Evolutionary conservation across 768 basidiomycete species (phyloP).

Genomic region (Rhodotorula babjevae): DNA sequence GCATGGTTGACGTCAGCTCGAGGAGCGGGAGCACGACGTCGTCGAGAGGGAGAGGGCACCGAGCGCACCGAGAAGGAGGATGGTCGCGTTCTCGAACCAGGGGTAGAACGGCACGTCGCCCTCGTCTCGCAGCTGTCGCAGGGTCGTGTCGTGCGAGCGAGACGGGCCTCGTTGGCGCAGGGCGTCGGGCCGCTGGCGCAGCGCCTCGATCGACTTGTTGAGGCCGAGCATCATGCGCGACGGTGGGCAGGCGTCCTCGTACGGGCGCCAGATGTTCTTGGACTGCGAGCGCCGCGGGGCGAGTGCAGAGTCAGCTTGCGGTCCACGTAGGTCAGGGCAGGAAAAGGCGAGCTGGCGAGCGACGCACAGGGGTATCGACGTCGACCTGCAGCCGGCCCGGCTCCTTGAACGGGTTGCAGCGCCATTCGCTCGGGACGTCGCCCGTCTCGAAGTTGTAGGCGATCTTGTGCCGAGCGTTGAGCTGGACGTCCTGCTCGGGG

Average conservation of each 20-base stretch:
- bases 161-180: not conserved
- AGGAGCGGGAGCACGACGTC: no score
- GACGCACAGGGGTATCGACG: slow-evolving; percentile 12
- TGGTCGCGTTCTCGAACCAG: slow-evolving; percentile 31
- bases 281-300: not conserved
- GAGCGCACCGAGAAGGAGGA: slow-evolving; percentile 29
- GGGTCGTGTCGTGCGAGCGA: slow-evolving; percentile 19
- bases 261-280: slow-evolving; percentile 33
- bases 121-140: not conserved
- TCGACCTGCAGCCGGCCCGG: slow-evolving; percentile 23
- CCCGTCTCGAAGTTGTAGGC: slow-evolving; percentile 30
- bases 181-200: not conserved
- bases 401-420: slow-evolving; percentile 38
- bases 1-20: rapidly evolving
- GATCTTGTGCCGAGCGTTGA: slow-evolving; percentile 20
- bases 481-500: slow-evolving; percentile 13
- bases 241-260: slow-evolving; percentile 31
- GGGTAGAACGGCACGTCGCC: slow-evolving; percentile 15
- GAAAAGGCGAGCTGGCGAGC: not conserved
- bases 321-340: no score
- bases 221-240: slow-evolving; percentile 25
- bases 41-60: no score
- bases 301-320: no score
- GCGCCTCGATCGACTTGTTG: slow-evolving; percentile 7
- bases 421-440: slow-evolving; percentile 29